These are phyloP conservation scores for Agaricales sp. DNA, from an alignment of 1,284 basidiomycete genomes.

Conservation along the genomic window DNA sequence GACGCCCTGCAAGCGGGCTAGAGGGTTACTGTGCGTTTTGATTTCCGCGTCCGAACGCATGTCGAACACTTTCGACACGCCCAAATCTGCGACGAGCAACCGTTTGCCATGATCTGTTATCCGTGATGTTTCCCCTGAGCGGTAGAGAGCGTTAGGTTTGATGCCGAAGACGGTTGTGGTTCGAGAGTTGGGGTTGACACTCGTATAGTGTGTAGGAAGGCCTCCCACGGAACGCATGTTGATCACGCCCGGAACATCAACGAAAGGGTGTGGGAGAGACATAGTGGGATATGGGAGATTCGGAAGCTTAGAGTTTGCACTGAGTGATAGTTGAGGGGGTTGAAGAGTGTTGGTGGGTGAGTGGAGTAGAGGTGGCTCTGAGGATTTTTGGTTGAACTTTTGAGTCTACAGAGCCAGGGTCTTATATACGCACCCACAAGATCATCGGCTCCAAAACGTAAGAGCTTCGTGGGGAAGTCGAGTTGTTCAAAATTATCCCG, in stretches of 20 bases:
- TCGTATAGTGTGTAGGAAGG: neutral
- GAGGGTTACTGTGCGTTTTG: slow-evolving; percentile 19
- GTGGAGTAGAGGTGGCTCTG: too few species aligned
- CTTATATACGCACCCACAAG: too few species aligned
- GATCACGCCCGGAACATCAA: slow-evolving; percentile 27
- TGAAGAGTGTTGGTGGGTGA: too few species aligned
- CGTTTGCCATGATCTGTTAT: slow-evolving; percentile 26
- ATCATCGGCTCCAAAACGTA: too few species aligned
- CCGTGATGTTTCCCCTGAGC: slow-evolving; percentile 27
- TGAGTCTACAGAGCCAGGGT: too few species aligned
- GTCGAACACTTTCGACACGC: slow-evolving; percentile 29
- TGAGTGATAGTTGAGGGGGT: too few species aligned
- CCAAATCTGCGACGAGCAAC: slow-evolving; percentile 22
- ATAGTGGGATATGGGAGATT: neutral
- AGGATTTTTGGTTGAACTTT: too few species aligned
- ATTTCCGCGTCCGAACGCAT: slow-evolving; percentile 28
- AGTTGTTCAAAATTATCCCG: too few species aligned
- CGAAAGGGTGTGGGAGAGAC: slow-evolving; percentile 25
- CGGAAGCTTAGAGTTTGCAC: too few species aligned
- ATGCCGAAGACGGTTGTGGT: slow-evolving; percentile 10
- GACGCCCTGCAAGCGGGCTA: slow-evolving; percentile 21
- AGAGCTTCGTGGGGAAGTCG: too few species aligned
- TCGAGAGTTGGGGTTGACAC: slow-evolving; percentile 11
- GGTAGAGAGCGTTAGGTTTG: slow-evolving; percentile 25
- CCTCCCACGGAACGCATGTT: slow-evolving; percentile 29